These are phyloP conservation scores for Lachnellula occidentalis DNA, from an alignment of 2,329 filamentous ascomycete species.

Conservation along the genomic window DNA sequence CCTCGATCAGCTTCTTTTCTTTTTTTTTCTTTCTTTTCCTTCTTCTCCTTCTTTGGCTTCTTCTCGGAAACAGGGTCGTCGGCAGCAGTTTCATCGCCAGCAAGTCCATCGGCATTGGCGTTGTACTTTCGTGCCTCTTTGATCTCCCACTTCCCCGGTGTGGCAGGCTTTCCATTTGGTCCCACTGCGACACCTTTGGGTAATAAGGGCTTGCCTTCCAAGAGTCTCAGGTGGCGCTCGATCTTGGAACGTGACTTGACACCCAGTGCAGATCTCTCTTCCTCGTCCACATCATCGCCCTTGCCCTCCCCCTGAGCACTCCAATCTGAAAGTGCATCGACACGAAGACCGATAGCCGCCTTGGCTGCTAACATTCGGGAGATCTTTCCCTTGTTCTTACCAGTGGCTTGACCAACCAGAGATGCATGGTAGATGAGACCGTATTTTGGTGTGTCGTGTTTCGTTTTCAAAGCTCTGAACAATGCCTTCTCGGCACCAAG, in stretches of 20 bases:
- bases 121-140: constrained; percentile 96
- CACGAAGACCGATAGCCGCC: constrained; percentile 84
- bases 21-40: constrained; percentile 40
- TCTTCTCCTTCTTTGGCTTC: constrained; percentile 43
- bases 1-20: constrained; percentile 28
- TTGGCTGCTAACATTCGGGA: constrained; percentile 94
- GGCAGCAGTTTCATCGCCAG: constrained; percentile 58
- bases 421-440: constrained; percentile 91
- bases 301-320: constrained; percentile 61
- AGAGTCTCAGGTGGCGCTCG: constrained; percentile 66
- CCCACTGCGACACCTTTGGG: constrained; percentile 70
- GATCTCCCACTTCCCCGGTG: constrained; percentile 77
- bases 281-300: constrained; percentile 66
- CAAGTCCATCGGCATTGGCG: constrained; percentile 81
- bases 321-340: constrained; percentile 82
- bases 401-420: constrained; percentile 91
- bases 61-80: constrained; percentile 39
- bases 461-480: constrained; percentile 97
- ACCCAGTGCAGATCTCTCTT: constrained; percentile 80
- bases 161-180: constrained; percentile 60
- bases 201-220: constrained; percentile 87
- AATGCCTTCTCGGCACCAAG: constrained; percentile 97
- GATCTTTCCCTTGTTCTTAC: constrained; percentile 99
- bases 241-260: constrained; percentile 66
- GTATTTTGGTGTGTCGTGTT: constrained; percentile 98